phyloP scores from a whole-genome alignment of 2,329 filamentous ascomycete species.

The Penicillium hordei region DNA sequence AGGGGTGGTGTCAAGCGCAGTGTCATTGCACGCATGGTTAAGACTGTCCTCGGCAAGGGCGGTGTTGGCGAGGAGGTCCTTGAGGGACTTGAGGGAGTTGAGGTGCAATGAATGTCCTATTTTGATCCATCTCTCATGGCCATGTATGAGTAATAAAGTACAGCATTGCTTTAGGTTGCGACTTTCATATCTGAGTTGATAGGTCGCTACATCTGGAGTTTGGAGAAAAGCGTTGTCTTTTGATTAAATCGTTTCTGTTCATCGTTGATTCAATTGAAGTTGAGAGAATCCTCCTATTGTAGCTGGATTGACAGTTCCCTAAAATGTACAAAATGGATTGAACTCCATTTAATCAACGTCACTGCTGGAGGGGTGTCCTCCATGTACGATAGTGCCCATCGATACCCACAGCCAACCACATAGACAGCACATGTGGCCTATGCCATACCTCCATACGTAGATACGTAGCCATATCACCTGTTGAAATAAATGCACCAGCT shows the following conservation, averaged over 20 bases:
- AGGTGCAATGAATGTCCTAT: constrained; percentile 37
- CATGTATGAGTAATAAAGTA: neutral
- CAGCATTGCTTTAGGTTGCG: neutral
- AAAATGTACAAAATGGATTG: constrained; percentile 18
- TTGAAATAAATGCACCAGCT: neutral
- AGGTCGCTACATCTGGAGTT: constrained; percentile 4
- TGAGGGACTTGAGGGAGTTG: constrained; percentile 69
- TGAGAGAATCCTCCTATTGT: neutral
- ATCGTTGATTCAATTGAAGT: constrained; percentile 11
- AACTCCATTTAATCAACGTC: neutral
- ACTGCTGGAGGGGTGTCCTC: neutral
- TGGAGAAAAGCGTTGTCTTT: constrained; percentile 12
- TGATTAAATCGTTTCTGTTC: constrained; percentile 1
- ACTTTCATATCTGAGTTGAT: constrained; percentile 1
- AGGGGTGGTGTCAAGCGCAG: constrained; percentile 77
- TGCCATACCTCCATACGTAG: neutral
- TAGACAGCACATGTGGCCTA: neutral
- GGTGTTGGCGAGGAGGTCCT: constrained; percentile 86
- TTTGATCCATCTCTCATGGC: neutral
- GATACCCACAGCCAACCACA: neutral
- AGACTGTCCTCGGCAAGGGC: constrained; percentile 71
- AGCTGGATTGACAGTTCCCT: constrained; percentile 3
- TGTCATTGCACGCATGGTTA: constrained; percentile 71
- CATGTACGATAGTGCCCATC: neutral
- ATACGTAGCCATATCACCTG: neutral